Percentiles rank a stretch among this genome's conserved stretches.
Conservation (phyloP, 345 rosid genomes). For the Aegle marmelos region DNA sequence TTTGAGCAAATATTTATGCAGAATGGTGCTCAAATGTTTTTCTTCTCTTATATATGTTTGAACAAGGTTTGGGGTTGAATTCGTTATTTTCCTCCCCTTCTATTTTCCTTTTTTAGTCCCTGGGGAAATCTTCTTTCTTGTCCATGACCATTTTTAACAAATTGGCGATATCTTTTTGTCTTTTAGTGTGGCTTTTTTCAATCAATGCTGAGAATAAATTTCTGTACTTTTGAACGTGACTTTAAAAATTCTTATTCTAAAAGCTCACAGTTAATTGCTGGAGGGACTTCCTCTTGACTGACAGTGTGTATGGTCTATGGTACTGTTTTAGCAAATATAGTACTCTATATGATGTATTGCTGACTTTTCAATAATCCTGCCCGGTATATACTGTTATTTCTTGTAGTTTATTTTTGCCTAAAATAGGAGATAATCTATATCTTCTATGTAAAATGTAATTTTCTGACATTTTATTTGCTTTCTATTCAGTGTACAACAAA, state of each 20-base stretch:
- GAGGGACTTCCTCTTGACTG: background rate
- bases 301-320: background rate
- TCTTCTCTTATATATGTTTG: background rate
- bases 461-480: conserved; percentile 22
- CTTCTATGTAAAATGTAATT: background rate
- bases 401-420: background rate
- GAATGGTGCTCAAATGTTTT: background rate
- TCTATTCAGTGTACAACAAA: conserved; percentile 58
- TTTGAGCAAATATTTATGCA: background rate
- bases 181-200: background rate
- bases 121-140: background rate
- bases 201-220: background rate
- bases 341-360: background rate
- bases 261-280: background rate
- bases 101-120: background rate
- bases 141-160: background rate
- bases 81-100: background rate
- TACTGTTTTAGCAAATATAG: background rate
- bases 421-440: background rate
- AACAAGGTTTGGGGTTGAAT: background rate
- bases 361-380: background rate
- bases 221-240: background rate
- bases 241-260: background rate
- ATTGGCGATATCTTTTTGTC: background rate
- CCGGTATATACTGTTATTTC: background rate